phyloP scores from a whole-genome alignment of 306 rosid genomes.

The Arachis hypogaea region DNA sequence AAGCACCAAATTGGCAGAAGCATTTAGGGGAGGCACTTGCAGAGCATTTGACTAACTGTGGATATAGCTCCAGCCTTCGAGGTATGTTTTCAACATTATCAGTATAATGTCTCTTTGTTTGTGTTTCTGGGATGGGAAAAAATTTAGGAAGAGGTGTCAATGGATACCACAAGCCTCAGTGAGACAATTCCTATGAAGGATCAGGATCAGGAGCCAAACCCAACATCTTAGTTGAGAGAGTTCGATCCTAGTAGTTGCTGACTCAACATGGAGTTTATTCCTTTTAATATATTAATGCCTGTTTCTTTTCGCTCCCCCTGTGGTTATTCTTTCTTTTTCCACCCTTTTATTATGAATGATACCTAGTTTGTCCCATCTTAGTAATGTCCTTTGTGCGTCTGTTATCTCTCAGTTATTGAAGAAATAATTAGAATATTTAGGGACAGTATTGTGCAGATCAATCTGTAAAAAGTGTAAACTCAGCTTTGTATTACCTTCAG shows the following conservation, averaged over 20 bases:
- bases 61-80: slow-evolving; percentile 82
- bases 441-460: neutral
- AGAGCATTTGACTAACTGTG: slow-evolving; percentile 80
- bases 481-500: neutral
- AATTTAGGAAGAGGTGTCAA: neutral
- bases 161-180: slow-evolving; percentile 6
- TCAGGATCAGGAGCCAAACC: neutral
- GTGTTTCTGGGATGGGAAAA: slow-evolving; percentile 3
- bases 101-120: neutral
- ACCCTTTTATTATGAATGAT: slow-evolving; percentile 17
- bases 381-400: slow-evolving; percentile 11
- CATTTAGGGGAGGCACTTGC: slow-evolving; percentile 93
- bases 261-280: neutral
- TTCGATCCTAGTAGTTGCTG: slow-evolving; percentile 2
- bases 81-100: slow-evolving; percentile 52
- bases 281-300: slow-evolving; percentile 2
- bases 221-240: slow-evolving; percentile 1
- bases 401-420: neutral
- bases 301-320: neutral
- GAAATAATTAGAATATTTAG: slow-evolving; percentile 1
- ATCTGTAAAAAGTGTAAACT: neutral
- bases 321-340: slow-evolving; percentile 34
- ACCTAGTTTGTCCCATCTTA: slow-evolving; percentile 10
- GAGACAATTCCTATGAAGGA: slow-evolving; percentile 22
- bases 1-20: slow-evolving; percentile 70